Evolutionary conservation across 2,329 filamentous ascomycete species (phyloP).

Genomic region (Ophiostoma tasmaniense): DNA sequence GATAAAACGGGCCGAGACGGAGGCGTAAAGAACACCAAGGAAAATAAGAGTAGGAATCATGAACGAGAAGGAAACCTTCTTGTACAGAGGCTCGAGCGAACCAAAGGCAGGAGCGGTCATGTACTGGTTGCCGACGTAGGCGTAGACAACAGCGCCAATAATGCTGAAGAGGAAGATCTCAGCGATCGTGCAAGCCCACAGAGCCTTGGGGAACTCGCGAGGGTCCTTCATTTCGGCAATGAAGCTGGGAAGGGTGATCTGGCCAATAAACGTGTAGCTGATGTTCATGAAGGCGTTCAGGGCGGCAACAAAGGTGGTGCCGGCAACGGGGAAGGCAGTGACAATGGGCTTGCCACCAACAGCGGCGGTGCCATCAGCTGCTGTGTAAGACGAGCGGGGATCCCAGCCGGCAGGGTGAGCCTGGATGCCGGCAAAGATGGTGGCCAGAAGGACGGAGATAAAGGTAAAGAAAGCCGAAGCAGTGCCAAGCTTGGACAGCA

Average conservation of each 20-base stretch:
- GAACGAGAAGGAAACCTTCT: constrained; percentile 86
- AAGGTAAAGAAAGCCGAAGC: constrained; percentile 82
- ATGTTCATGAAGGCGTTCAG: constrained; percentile 93
- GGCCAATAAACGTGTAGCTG: constrained; percentile 90
- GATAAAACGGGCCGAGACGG: constrained; percentile 79
- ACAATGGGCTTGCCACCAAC: constrained; percentile 56
- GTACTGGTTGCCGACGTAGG: constrained; percentile 83
- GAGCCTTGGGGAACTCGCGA: constrained; percentile 82
- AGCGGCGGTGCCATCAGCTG: constrained; percentile 24
- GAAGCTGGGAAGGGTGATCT: constrained; percentile 88
- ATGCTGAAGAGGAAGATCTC: constrained; percentile 81
- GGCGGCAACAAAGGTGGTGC: constrained; percentile 71
- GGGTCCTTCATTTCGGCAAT: constrained; percentile 84
- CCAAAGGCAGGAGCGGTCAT: constrained; percentile 83
- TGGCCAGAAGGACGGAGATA: constrained; percentile 74
- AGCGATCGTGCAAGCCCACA: constrained; percentile 82
- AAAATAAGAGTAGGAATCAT: constrained; percentile 95
- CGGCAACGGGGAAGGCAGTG: constrained; percentile 55
- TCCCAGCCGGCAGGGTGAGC: constrained; percentile 61
- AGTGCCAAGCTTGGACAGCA: constrained; percentile 70
- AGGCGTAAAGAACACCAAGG: constrained; percentile 82
- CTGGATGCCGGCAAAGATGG: constrained; percentile 73
- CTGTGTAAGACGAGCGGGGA: constrained; percentile 34
- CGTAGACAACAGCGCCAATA: constrained; percentile 73
- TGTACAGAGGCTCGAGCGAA: constrained; percentile 67